Conservation (phyloP, 805 yeast genomes). For the Candida quercuum region DNA sequence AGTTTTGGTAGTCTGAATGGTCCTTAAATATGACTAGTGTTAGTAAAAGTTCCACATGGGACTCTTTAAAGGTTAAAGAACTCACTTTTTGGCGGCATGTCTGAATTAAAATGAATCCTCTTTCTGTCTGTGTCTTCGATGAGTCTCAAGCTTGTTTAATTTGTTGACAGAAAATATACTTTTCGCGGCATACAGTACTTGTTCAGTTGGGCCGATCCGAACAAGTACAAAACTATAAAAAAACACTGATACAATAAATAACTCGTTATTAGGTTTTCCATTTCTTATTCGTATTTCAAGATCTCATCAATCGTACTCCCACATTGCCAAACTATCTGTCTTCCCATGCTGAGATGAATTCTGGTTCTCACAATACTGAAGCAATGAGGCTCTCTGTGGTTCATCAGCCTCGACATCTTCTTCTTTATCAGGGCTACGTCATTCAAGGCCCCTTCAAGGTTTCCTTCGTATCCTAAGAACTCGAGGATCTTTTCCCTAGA, state of each 20-base stretch:
- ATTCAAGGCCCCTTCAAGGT: slow-evolving; percentile 1
- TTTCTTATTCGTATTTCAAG: too few relatives aligned
- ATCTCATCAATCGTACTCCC: slow-evolving; percentile 6
- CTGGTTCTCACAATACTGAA: slow-evolving; percentile 3
- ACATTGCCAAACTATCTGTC: slow-evolving; percentile 10
- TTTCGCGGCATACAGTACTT: too few relatives aligned
- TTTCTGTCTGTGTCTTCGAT: too few relatives aligned
- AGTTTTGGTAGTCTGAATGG: slow-evolving; percentile 13
- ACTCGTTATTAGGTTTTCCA: too few relatives aligned
- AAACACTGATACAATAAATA: too few relatives aligned
- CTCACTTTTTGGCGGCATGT: slow-evolving; percentile 20
- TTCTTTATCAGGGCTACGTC: not conserved
- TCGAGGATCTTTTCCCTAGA: slow-evolving; percentile 8
- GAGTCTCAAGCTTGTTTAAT: too few relatives aligned
- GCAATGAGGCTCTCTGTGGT: not conserved
- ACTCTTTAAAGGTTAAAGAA: not conserved
- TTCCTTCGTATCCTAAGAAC: slow-evolving; percentile 10
- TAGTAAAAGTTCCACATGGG: not conserved
- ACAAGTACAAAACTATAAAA: too few relatives aligned
- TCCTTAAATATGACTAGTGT: slow-evolving; percentile 8
- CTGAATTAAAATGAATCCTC: not conserved
- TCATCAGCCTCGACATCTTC: slow-evolving; percentile 1
- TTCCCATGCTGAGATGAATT: slow-evolving; percentile 7
- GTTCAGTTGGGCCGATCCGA: too few relatives aligned
- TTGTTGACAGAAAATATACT: too few relatives aligned